phyloP scores from a whole-genome alignment of 2,329 filamentous ascomycete genomes.

The Colletotrichum magnum region DNA sequence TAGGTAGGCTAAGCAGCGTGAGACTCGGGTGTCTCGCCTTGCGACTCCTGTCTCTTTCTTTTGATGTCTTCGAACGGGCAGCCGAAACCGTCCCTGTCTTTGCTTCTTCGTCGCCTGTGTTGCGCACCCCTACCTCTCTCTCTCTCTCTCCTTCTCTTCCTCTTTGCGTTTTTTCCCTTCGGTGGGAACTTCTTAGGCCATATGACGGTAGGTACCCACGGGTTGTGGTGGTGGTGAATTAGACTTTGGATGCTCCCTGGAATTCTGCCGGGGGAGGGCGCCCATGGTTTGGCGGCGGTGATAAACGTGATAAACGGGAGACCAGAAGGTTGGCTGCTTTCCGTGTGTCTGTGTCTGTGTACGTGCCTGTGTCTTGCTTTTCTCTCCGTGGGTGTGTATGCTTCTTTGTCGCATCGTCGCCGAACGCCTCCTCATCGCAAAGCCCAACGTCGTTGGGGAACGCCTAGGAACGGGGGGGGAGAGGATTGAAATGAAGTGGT shows the following conservation, averaged over 20 bases:
- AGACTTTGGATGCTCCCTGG: slow-evolving; percentile 30
- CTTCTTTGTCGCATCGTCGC: slow-evolving; percentile 26
- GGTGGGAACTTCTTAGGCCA: neutral
- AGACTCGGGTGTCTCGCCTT: slow-evolving; percentile 36
- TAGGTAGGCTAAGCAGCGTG: slow-evolving; percentile 29
- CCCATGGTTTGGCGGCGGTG: neutral
- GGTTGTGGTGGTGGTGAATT: slow-evolving; percentile 8
- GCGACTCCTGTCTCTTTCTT: slow-evolving; percentile 29
- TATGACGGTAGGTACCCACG: neutral
- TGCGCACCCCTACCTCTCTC: slow-evolving; percentile 23
- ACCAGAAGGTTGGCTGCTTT: no score
- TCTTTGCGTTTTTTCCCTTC: no score
- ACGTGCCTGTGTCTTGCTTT: neutral
- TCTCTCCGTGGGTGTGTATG: neutral
- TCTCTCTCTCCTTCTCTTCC: neutral
- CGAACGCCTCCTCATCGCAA: slow-evolving; percentile 11
- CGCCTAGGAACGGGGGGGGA: neutral
- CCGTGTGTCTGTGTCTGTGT: neutral
- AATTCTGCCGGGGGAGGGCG: neutral
- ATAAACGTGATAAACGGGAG: neutral
- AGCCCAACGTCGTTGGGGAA: slow-evolving; percentile 8
- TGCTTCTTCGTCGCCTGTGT: slow-evolving; percentile 22
- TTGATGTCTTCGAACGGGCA: slow-evolving; percentile 13
- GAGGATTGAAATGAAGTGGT: slow-evolving; percentile 11
- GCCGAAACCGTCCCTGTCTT: slow-evolving; percentile 29